Evolutionary conservation across 176 grass and related monocot genomes (phyloP).

Genomic region (Triticum aestivum): IWGSC_CS_RefSeq_v2.1 NC_057807.1:249276812-249277311

Average conservation of each 20-base stretch:
- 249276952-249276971: constrained; percentile 46
- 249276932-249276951: constrained; percentile 9
- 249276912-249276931: constrained; percentile 4
- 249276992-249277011: constrained; percentile 96
- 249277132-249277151: neutral
- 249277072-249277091: neutral
- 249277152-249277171: neutral
- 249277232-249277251: constrained; percentile 8
- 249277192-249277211: neutral
- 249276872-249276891: constrained; percentile 91
- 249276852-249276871: constrained; percentile 82
- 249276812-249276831: constrained; percentile 36
- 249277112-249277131: constrained; percentile 1
- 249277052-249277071: neutral
- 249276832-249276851: constrained; percentile 75
- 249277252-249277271: neutral
- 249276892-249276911: constrained; percentile 21
- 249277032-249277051: neutral
- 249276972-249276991: constrained; percentile 89
- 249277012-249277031: constrained; percentile 57
- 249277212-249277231: neutral
- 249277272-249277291: neutral
- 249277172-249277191: neutral
- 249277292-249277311: neutral
- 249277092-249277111: neutral